A percentile compares a stretch with the other conserved stretches of the same genome.
Conservation (phyloP, 306 rosid species). For the Pachyrhizus erosus region DNA sequence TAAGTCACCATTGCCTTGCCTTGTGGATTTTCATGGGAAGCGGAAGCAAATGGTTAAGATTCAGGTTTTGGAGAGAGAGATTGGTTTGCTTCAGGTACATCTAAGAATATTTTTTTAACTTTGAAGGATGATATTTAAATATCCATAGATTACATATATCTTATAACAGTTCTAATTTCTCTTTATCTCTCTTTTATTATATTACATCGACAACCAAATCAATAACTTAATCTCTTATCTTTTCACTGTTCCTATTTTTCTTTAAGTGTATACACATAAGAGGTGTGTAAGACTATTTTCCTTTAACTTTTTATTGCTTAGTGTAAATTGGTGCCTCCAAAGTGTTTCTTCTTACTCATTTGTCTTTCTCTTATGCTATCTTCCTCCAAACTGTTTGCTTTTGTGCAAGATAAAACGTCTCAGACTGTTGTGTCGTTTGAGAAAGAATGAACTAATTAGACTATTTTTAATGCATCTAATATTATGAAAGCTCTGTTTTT, state of each 20-base stretch:
- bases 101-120: neutral
- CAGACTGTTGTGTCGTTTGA: neutral
- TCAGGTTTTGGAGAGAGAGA: slow-evolving; percentile 58
- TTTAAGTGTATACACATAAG: no score
- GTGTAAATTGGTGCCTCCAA: neutral
- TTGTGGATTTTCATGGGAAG: slow-evolving; percentile 51
- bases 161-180: no score
- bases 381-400: neutral
- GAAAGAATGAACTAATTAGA: no score
- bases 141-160: no score
- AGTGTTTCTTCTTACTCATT: neutral
- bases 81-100: slow-evolving; percentile 51
- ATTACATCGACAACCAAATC: no score
- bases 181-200: no score
- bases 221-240: no score
- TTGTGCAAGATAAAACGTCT: neutral
- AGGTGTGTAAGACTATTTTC: no score
- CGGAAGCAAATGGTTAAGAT: slow-evolving; percentile 48
- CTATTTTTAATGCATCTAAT: neutral
- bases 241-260: no score
- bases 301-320: neutral
- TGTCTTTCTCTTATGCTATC: neutral
- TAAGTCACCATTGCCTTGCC: slow-evolving; percentile 47
- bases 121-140: no score
- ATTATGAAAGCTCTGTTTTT: neutral